Evolutionary conservation across 305 asterid genomes (phyloP).

Genomic region (Rubia peregrina): DNA sequence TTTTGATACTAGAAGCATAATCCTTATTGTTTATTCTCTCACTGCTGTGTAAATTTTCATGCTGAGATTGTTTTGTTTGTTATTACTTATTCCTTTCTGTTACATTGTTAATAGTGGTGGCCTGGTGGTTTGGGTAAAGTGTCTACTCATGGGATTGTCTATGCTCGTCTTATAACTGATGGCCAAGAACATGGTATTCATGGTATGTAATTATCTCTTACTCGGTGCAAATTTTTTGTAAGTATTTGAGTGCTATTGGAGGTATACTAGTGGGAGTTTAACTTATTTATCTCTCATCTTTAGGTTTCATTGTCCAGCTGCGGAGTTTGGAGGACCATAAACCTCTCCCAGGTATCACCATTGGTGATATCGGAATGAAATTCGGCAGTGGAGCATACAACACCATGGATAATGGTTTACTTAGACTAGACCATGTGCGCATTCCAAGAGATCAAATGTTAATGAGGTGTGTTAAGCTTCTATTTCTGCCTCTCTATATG

Average conservation of each 20-base stretch:
- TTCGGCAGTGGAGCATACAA: slow-evolving; percentile 98
- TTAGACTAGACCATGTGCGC: slow-evolving; percentile 82
- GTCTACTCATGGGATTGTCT: slow-evolving; percentile 84
- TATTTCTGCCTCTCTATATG: background rate
- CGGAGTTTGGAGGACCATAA: slow-evolving; percentile 88
- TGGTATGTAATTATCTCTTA: slow-evolving; percentile 35
- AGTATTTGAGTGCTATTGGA: background rate
- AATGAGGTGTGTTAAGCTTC: slow-evolving; percentile 53
- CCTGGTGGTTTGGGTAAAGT: slow-evolving; percentile 99
- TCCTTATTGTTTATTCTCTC: background rate
- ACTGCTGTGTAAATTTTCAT: background rate
- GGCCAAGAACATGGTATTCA: slow-evolving; percentile 85
- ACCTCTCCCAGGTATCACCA: slow-evolving; percentile 83
- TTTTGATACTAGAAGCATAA: background rate
- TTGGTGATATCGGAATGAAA: slow-evolving; percentile 97
- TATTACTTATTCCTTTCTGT: slow-evolving; percentile 17
- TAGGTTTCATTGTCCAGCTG: slow-evolving; percentile 87
- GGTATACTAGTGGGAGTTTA: background rate
- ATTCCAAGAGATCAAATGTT: slow-evolving; percentile 96
- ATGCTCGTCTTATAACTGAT: slow-evolving; percentile 78
- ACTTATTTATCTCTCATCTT: slow-evolving; percentile 11
- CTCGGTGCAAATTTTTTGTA: background rate
- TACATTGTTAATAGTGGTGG: slow-evolving; percentile 72
- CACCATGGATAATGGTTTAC: slow-evolving; percentile 94
- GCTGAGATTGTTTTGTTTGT: background rate